Base-by-base conservation (phyloP, 768 basidiomycete species). In the Pulveroboletus sp. region DNA sequence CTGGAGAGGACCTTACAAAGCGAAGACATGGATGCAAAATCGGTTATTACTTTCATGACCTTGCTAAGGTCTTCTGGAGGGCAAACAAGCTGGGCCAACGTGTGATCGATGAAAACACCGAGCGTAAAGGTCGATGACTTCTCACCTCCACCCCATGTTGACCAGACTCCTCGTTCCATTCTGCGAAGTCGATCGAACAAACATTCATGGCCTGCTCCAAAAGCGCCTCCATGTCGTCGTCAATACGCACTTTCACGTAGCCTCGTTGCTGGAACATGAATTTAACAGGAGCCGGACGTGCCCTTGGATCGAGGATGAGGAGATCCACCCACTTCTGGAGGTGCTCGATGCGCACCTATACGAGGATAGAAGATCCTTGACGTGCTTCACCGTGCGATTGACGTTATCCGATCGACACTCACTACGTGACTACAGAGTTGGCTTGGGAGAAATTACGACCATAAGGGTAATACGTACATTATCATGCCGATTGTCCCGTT, bases 391-490 rank as follows among this genome's bases (percentile, higher is more conserved):
- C 18, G 84, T 84, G 30, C 84, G 77, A 54, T 79, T 83, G 39
- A 72, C 65, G 57, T 86, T 86, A 60, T 84, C 77, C n/a, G 82
- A 79, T 37, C 79, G 64, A 57, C 79, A 82, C 56, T 82, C 80
- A 63, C 81, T 82, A 56, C 50, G 59, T 47, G 45, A 39, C 54
- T 47, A 46, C 21, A 43, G 38, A 39, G 63, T 57, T 54, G 67
- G 65, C 55, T 27, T 7, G 32, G 21, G 21, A 49, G 24, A 41
- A 33, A 33, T 39, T 26, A 39, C 17, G 17, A 33, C n/a, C 14
- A 26, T 18, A 24, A 27, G 8, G n/a, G 26, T 11, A 26, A 18
- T 30, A 69, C 82, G 69, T 60, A 83, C 84, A 86, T 76, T 45
- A 86, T 72, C 27, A 87, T 58, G 1, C 82, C 85, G 46, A 84